Evolutionary conservation across 345 rosid species (phyloP).

Genomic region (Rubroshorea leprosula): DNA sequence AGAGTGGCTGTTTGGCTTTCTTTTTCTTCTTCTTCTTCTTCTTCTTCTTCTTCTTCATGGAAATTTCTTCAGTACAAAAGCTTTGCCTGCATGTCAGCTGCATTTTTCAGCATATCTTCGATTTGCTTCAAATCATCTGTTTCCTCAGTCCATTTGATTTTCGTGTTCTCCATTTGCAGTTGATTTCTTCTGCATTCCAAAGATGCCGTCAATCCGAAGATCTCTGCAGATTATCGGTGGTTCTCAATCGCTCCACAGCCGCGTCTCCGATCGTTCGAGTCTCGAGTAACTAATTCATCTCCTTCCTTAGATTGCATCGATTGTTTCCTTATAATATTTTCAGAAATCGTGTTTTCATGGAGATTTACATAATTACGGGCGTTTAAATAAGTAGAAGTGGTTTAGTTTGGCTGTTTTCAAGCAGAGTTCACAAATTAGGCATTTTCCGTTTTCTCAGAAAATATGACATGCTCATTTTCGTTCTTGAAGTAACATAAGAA

Average conservation of each 20-base stretch:
- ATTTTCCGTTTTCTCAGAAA: neutral
- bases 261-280: slow-evolving; percentile 33
- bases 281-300: slow-evolving; percentile 38
- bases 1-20: neutral
- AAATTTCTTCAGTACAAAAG: slow-evolving; percentile 24
- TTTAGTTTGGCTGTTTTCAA: no score
- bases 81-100: slow-evolving; percentile 26
- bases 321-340: slow-evolving; percentile 1
- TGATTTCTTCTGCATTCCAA: slow-evolving; percentile 61
- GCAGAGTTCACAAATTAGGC: no score
- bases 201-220: slow-evolving; percentile 67
- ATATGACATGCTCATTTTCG: no score
- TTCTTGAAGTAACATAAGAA: no score
- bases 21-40: no score
- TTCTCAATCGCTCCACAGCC: slow-evolving; percentile 32
- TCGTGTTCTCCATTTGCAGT: slow-evolving; percentile 31
- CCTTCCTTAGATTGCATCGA: neutral
- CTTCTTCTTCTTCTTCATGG: slow-evolving; percentile 10
- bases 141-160: neutral
- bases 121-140: neutral
- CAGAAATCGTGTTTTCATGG: no score
- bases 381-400: neutral
- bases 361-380: no score
- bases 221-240: slow-evolving; percentile 62
- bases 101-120: neutral